Conservation (phyloP, 2,329 filamentous ascomycete genomes). For the Cadophora luteo-olivacea region DNA sequence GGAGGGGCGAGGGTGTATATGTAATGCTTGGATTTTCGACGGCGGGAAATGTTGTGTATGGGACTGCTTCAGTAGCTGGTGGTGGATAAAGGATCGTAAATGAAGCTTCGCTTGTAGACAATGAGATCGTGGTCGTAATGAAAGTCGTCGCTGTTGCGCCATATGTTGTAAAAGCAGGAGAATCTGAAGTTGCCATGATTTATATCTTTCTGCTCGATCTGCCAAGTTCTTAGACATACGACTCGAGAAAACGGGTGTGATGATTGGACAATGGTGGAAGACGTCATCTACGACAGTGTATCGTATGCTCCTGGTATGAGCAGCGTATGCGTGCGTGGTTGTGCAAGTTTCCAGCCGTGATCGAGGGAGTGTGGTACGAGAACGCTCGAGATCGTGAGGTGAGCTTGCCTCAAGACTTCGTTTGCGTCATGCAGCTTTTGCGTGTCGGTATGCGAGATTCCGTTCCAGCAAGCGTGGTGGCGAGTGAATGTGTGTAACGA, state of each 20-base stretch:
- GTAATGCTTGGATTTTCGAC: neutral
- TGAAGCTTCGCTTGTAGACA: conserved; percentile 3
- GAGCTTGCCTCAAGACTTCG: conserved; percentile 4
- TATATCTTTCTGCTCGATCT: neutral
- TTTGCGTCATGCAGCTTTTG: neutral
- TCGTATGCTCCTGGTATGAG: neutral
- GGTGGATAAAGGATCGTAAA: conserved; percentile 26
- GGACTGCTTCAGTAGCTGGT: neutral
- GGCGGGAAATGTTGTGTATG: conserved; percentile 19
- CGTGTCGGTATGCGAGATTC: neutral
- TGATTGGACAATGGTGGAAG: neutral
- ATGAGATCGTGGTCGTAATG: conserved; percentile 28
- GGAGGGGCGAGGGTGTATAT: conserved; percentile 6
- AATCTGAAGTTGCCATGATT: conserved; percentile 7
- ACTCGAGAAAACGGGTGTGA: neutral
- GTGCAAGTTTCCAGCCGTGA: neutral
- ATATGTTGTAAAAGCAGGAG: conserved; percentile 9
- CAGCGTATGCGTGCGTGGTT: neutral
- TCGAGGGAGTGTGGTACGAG: neutral
- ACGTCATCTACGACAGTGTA: neutral
- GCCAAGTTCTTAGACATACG: neutral
- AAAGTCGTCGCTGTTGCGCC: conserved; percentile 27
- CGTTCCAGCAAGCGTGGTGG: neutral
- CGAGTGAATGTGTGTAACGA: neutral
- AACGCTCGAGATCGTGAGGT: conserved; percentile 1